phyloP scores from a whole-genome alignment of 139 green algal genomes.

The Klebsormidium nitens region DNA sequence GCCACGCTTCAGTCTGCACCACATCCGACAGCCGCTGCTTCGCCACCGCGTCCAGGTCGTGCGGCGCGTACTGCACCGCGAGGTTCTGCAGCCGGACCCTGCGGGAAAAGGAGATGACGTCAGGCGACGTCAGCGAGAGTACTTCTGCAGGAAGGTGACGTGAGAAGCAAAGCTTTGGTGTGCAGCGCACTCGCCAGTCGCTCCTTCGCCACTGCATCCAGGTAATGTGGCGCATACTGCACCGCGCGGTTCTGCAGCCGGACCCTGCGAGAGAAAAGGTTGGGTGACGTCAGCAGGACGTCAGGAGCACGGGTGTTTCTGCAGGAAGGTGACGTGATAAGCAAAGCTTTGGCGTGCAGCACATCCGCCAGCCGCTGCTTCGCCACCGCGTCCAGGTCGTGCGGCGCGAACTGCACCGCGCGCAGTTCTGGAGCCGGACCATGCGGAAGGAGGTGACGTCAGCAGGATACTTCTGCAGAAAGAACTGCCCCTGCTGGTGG shows the following conservation, averaged over 20 bases:
- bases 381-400: conserved; percentile 33
- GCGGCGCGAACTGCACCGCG: conserved; percentile 14
- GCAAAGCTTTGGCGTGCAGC: not conserved
- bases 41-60: conserved; percentile 33
- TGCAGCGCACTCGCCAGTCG: conserved; percentile 29
- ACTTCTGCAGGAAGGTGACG: too few relatives aligned
- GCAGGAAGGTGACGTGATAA: not conserved
- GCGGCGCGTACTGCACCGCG: conserved; percentile 14
- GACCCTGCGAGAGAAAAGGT: not conserved
- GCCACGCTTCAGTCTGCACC: not conserved
- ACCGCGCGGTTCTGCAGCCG: not conserved
- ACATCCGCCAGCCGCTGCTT: conserved; percentile 35
- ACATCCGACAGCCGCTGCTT: conserved; percentile 35
- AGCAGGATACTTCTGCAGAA: too few relatives aligned
- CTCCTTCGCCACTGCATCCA: conserved; percentile 34
- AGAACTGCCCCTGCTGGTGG: too few relatives aligned
- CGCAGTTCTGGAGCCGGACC: not conserved
- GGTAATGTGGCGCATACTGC: conserved; percentile 26
- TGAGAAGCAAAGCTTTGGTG: too few relatives aligned
- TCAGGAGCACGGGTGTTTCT: too few relatives aligned
- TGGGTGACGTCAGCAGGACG: too few relatives aligned
- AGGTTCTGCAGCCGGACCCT: not conserved
- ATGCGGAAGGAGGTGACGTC: not conserved
- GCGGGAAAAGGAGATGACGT: too few relatives aligned
- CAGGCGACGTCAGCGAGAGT: too few relatives aligned